Base-by-base conservation (phyloP, 1,284 basidiomycete species). In the Boletus sp. region DNA sequence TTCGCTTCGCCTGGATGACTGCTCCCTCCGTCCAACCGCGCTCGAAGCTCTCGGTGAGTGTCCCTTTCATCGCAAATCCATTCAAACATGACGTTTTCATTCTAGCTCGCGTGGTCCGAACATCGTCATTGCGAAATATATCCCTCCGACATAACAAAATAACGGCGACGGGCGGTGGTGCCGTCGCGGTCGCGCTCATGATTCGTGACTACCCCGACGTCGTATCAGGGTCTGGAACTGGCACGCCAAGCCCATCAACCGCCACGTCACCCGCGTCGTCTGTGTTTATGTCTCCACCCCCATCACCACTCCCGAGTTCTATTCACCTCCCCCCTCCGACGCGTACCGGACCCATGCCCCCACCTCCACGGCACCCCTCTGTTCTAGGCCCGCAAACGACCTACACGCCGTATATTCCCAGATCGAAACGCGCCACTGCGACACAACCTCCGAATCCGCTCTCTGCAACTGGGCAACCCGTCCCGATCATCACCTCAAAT, bases 141-240 rank as follows among this genome's bases (percentile, higher is more conserved):
- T 96, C 94, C 0, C 76, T 97, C 15, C 84, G 94, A 29, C 83
- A 92, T 53, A 96, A 97, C 73, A 85, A 84, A 52, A 96, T 97
- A 65, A 85, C 82, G 41, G 81, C 86, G 0, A 83, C 88, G 0
- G 92, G 93, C 18, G 93, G 89, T 1, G 93, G 92, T 24, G 93
- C 90, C 2, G 93, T 97, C 3, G 89, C 93, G 0, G 79, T 98
- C n/a, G 94, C 94, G 0, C 81, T 96, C 52, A 96, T 97, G 92
- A 94, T 97, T 62, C 86, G 91, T 57, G 95, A 98, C 73, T 97
- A 96, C 69, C 92, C 92, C 4, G 92, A 95, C 65, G 79, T 85
- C 49, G 79, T 86, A 48, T 79, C 84, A n/a, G 52, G 41, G 1
- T 29, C 61, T 2, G 24, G 36, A 3, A 16, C 56, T 13, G 13